Evolutionary conservation across 179 eudicot species (phyloP).

Genomic region (Camellia oleifera): DNA sequence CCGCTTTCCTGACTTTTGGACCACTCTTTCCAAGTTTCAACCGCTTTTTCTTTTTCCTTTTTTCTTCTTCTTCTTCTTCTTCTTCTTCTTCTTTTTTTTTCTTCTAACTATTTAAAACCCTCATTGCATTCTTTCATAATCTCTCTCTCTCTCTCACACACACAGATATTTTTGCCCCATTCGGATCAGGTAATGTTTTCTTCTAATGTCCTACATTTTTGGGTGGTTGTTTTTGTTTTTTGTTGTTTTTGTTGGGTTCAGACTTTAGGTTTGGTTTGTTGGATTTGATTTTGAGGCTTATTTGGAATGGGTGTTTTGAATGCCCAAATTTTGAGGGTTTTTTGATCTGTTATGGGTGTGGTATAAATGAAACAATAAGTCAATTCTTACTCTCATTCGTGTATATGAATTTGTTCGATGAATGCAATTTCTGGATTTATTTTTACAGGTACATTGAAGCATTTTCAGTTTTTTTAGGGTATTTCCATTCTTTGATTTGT

Average conservation of each 20-base stretch:
- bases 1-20: too few species aligned
- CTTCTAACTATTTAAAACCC: not conserved
- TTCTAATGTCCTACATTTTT: not conserved
- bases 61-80: not conserved
- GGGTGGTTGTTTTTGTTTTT: not conserved
- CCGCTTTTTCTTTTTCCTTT: not conserved
- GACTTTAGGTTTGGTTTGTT: not conserved
- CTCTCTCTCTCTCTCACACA: too few species aligned
- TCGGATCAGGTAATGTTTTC: constrained; percentile 4
- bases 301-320: constrained; percentile 1
- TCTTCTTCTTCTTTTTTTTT: too few species aligned
- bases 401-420: not conserved
- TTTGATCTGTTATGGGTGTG: not conserved
- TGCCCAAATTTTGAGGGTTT: not conserved
- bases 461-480: not conserved
- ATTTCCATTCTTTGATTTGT: not conserved
- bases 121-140: not conserved
- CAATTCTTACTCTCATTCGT: not conserved
- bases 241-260: not conserved
- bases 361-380: not conserved
- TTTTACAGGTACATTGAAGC: not conserved
- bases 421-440: not conserved
- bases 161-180: too few species aligned
- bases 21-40: not conserved
- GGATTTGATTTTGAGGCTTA: not conserved